phyloP scores from a whole-genome alignment of 2,329 filamentous ascomycete species.

The Colletotrichum sublineola region DNA sequence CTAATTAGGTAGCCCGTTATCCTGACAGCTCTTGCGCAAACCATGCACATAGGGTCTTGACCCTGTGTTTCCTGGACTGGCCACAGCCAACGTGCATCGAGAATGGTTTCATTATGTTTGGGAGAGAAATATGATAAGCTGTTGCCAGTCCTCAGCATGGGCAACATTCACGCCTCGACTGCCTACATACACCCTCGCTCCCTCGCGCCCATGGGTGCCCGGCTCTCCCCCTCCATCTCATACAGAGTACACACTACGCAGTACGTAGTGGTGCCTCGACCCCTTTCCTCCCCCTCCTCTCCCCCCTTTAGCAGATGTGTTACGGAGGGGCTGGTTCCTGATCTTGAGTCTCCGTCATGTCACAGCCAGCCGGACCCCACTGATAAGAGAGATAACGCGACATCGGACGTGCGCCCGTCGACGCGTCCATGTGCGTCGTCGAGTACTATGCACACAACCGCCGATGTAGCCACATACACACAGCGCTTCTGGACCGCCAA shows the following conservation, averaged over 20 bases:
- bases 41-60: constrained; percentile 38
- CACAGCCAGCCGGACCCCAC: constrained; percentile 7
- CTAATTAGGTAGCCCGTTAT: constrained; percentile 13
- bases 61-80: constrained; percentile 21
- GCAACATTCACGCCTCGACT: background rate
- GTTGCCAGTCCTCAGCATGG: background rate
- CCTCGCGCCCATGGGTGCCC: background rate
- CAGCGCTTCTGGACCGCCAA: constrained; percentile 12
- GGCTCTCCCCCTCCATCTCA: background rate
- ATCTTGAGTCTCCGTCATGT: constrained; percentile 13
- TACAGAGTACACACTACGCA: no score
- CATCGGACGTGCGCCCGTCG: constrained; percentile 35
- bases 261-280: background rate
- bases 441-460: background rate
- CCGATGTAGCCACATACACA: constrained; percentile 1
- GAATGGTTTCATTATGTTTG: background rate
- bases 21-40: constrained; percentile 13
- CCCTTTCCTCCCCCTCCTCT: background rate
- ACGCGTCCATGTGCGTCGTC: constrained; percentile 9
- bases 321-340: constrained; percentile 40
- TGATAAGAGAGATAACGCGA: constrained; percentile 42
- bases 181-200: background rate
- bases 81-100: background rate
- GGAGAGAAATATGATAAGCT: background rate
- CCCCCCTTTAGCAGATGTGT: constrained; percentile 14